These are phyloP conservation scores for Punctularia strigosozonata DNA, from an alignment of 768 basidiomycete species.

Conservation along the genomic window DNA sequence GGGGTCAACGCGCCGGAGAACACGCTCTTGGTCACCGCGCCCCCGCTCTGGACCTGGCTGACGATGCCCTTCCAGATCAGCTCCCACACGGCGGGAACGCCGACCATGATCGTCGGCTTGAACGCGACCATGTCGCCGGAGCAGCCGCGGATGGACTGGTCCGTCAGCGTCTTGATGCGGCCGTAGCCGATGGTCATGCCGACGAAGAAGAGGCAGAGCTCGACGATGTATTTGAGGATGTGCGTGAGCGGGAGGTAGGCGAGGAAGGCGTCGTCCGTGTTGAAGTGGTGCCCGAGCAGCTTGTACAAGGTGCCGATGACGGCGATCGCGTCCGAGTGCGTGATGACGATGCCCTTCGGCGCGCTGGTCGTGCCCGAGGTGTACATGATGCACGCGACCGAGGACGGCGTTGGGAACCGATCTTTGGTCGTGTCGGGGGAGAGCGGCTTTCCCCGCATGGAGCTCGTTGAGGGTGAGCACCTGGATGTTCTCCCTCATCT, in stretches of 20 bases:
- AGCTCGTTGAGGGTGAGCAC: conserved; percentile 62
- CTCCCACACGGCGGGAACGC: conserved; percentile 97
- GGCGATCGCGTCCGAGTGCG: conserved; percentile 77
- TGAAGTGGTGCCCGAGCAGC: conserved; percentile 58
- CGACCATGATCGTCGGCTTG: conserved; percentile 82
- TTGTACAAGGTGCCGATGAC: conserved; percentile 72
- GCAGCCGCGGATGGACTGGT: conserved; percentile 81
- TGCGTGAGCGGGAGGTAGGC: conserved; percentile 93
- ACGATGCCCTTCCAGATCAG: conserved; percentile 92
- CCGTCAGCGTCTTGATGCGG: conserved; percentile 91
- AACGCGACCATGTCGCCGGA: conserved; percentile 81
- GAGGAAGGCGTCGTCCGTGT: conserved; percentile 54
- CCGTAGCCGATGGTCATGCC: conserved; percentile 85
- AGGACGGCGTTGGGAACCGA: conserved; percentile 36
- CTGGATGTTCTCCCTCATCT: conserved; percentile 43
- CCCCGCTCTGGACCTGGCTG: conserved; percentile 60
- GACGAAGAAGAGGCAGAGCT: conserved; percentile 60
- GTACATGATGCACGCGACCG: conserved; percentile 66
- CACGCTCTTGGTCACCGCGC: conserved; percentile 54
- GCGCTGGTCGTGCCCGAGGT: conserved; percentile 86
- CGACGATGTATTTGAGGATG: conserved; percentile 92
- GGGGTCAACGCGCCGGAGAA: conserved; percentile 79
- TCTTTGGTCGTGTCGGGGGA: conserved; percentile 38
- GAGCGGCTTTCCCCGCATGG: conserved; percentile 47
- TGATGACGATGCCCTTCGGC: conserved; percentile 90